A percentile compares a stretch with the other conserved stretches of the same genome.
phyloP scores from a whole-genome alignment of 805 yeast species.

The Myxozyma udenii region DNA sequence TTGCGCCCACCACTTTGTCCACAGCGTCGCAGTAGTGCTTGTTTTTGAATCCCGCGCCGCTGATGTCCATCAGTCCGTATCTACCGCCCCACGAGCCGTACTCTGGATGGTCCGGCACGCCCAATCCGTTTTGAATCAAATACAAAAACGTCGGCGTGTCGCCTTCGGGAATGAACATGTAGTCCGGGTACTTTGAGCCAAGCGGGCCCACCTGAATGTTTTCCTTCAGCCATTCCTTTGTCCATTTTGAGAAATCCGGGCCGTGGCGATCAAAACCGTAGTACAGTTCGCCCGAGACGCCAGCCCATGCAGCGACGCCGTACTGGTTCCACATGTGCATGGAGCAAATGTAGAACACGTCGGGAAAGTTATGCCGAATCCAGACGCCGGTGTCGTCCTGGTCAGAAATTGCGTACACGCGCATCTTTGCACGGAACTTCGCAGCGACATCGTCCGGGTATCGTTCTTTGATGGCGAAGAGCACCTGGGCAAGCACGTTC shows the following conservation, averaged over 20 bases:
- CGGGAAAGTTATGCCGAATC: slow-evolving; percentile 2
- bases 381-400: slow-evolving; percentile 10
- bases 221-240: slow-evolving; percentile 8
- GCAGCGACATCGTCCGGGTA: neutral
- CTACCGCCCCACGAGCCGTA: slow-evolving; percentile 11
- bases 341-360: slow-evolving; percentile 6
- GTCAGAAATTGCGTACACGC: slow-evolving; percentile 12
- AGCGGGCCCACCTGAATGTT: slow-evolving; percentile 11
- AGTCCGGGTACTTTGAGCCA: slow-evolving; percentile 4
- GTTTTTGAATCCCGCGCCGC: neutral
- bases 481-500: slow-evolving; percentile 6
- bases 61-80: neutral
- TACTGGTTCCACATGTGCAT: slow-evolving; percentile 11
- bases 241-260: slow-evolving; percentile 1
- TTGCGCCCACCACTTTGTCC: slow-evolving; percentile 1
- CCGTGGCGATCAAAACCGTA: slow-evolving; percentile 6
- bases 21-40: slow-evolving; percentile 5
- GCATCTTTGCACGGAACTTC: slow-evolving; percentile 1
- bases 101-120: slow-evolving; percentile 6
- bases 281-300: slow-evolving; percentile 6
- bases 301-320: slow-evolving; percentile 8
- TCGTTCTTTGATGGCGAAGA: neutral
- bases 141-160: slow-evolving; percentile 11
- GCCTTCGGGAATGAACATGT: slow-evolving; percentile 6
- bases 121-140: slow-evolving; percentile 12